Evolutionary conservation across 2,329 filamentous ascomycete species (phyloP), one percentile per base, ranked within the genome.

Genomic region (Thielaviopsis euricoi): DNA sequence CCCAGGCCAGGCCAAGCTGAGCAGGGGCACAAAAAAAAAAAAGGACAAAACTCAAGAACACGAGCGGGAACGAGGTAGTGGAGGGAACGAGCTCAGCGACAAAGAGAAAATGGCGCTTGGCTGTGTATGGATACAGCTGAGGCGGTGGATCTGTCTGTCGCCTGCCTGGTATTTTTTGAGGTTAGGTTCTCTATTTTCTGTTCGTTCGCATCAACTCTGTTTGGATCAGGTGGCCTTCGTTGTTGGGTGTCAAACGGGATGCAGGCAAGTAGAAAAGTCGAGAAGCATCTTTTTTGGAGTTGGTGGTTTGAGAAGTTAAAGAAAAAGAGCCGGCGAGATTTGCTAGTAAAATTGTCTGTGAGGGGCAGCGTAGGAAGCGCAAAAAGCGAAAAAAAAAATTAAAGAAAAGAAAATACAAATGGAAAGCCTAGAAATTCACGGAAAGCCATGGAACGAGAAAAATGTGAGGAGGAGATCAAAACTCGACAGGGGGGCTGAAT

Each of bases 381-480:
- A 21, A 50, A 23, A 21, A 21, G 17, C 3, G 13, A 50, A 50
- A 21, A 3, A 50, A 21, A 23, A 50, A n/a, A n/a, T n/a, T n/a
- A n/a, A n/a, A 21, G 6, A 50, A 21, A 50, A 3, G 21, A 9
- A 23, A 3, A 50, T 6, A 23, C 3, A 50, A 50, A 23, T 6
- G 48, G 48, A 21, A 23, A 50, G 22, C 19, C 19, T 21, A 50
- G 48, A 50, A 50, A 50, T 21, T 21, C 17, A 12, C 10, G 12
- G 21, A 19, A 29, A 22, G 15, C 37, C 50, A 53, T 19, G 22
- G 23, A 43, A 53, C 22, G 17, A 12, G 22, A 52, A 22, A 43
- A 53, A 46, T 53, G 23, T n/a, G 10, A 57, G 56, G 53, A 55
- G 33, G 26, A 55, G 53, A 46, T 37, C 26, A 54, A 54, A 54